Evolutionary conservation across 768 basidiomycete species (phyloP), one percentile per base, ranked within the genome.

Genomic region (Rhizopogon sp.): DNA sequence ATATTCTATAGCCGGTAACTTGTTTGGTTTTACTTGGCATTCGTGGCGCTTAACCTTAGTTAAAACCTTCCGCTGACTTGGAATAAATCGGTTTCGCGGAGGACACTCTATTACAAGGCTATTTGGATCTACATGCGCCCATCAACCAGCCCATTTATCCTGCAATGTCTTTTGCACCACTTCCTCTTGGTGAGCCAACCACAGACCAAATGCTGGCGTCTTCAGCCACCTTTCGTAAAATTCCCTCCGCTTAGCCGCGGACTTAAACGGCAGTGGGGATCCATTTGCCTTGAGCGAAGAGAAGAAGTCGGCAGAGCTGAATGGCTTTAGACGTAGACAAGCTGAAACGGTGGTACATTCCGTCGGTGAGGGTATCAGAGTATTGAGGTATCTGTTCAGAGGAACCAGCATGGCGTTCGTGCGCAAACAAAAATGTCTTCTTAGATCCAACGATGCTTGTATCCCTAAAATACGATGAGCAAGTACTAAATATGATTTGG

Each of bases 351-450:
- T 54, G 45, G 66, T 61, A 14, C 73, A 62, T 33, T 79, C 83
- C 7, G 75, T 70, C 6, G 83, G 86, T 17, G 83, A 79, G 55
- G 91, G 90, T 67, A 94, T 91, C 46, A 95, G 79, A 1, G 87
- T 87, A 56, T 90, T 88, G 41, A 98, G 84, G 74, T 98, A 98
- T 60, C 95, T 83, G 61, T 95, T 87, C 5, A 98, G 79, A 0
- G 96, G 96, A 2, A 90, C 86, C 20, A 98, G 81, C 57, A 98
- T 77, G 52, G 87, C 87, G 17, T 87, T 89, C 1, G 96, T 93
- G 43, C 95, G 80, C 40, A 88, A 82, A 52, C 84, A 84, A 67
- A 98, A 93, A 65, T 98, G 93, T 44, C 83, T 76, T 22, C 91
- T 84, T 11, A 96, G 75, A 52, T 72, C 78, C 51, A 83, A 80